Conservation (phyloP, 2,329 filamentous ascomycete genomes). For the Fusarium secorum region DNA sequence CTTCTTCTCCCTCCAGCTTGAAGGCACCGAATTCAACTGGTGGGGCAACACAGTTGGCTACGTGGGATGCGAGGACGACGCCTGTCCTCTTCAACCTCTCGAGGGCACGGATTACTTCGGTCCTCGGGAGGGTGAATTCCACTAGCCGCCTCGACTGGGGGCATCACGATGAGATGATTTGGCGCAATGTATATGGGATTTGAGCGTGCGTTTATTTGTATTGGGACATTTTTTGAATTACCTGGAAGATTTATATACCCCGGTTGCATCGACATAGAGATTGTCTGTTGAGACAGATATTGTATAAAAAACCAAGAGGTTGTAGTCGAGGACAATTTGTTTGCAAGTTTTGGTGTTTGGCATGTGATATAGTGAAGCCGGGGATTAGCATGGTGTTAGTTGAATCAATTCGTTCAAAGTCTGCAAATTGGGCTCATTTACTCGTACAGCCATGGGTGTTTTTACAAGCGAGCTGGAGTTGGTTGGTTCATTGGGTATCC, state of each 20-base stretch:
- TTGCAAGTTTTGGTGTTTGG: neutral
- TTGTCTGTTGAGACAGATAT: slow-evolving; percentile 30
- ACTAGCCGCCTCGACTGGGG: slow-evolving; percentile 5
- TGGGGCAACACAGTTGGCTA: slow-evolving; percentile 57
- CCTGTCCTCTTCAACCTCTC: slow-evolving; percentile 50
- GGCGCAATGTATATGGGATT: slow-evolving; percentile 35
- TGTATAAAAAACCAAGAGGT: slow-evolving; percentile 25
- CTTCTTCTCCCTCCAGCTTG: slow-evolving; percentile 60
- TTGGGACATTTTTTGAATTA: slow-evolving; percentile 34
- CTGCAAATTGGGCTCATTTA: neutral
- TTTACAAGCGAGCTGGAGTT: neutral
- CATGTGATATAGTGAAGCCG: neutral
- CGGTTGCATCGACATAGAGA: slow-evolving; percentile 35
- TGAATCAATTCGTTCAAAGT: neutral
- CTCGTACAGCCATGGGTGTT: neutral
- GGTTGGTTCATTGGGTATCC: slow-evolving; percentile 18
- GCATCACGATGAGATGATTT: slow-evolving; percentile 32
- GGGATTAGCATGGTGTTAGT: neutral
- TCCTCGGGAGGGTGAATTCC: slow-evolving; percentile 51
- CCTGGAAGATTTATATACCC: slow-evolving; percentile 39
- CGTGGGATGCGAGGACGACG: slow-evolving; percentile 52
- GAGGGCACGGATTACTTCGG: slow-evolving; percentile 50
- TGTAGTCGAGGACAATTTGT: slow-evolving; percentile 2
- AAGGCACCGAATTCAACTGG: slow-evolving; percentile 54
- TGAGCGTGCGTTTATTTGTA: slow-evolving; percentile 39